Percentiles rank a stretch among this genome's conserved stretches.
These are phyloP conservation scores for Austroboletus olivaceoglutinosus DNA, from an alignment of 1,284 basidiomycete species.

Conservation along the genomic window DNA sequence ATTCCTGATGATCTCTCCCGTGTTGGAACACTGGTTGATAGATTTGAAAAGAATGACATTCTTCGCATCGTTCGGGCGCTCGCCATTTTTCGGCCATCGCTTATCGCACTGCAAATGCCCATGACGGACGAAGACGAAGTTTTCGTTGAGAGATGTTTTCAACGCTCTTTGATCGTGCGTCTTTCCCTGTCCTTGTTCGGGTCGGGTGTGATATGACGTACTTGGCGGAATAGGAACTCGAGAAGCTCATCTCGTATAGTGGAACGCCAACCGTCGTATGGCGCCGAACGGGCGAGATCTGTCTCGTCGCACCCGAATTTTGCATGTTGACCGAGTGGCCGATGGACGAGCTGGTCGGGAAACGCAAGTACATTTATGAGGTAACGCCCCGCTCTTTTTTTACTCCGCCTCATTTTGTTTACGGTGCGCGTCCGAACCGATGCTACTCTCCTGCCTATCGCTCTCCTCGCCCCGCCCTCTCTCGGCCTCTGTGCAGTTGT, in stretches of 20 bases:
- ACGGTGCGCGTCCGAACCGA: constrained; percentile 14
- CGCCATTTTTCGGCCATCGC: constrained; percentile 90
- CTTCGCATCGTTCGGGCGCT: constrained; percentile 91
- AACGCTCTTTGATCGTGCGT: constrained; percentile 83
- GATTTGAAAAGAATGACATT: constrained; percentile 95
- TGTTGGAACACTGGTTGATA: constrained; percentile 37
- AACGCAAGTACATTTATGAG: constrained; percentile 89
- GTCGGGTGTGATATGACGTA: constrained; percentile 8
- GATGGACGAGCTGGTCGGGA: constrained; percentile 77
- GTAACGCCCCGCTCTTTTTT: constrained; percentile 39
- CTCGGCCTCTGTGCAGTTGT: constrained; percentile 54
- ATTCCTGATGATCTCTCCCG: constrained; percentile 41
- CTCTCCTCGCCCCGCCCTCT: neutral
- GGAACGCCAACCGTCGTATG: constrained; percentile 99
- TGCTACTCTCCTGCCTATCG: neutral
- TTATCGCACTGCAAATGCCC: constrained; percentile 96
- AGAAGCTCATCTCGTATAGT: constrained; percentile 95
- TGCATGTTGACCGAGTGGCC: constrained; percentile 91
- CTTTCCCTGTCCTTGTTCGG: constrained; percentile 1
- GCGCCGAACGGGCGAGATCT: constrained; percentile 97
- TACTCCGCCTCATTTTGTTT: constrained; percentile 18
- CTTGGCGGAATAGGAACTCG: constrained; percentile 69
- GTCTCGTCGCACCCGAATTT: constrained; percentile 94
- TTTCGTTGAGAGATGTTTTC: constrained; percentile 95
- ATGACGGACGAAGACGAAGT: constrained; percentile 90